A percentile compares a stretch with the other conserved stretches of the same genome.
phyloP scores from a whole-genome alignment of 306 rosid genomes.

The Ochetophila trinervis region DNA sequence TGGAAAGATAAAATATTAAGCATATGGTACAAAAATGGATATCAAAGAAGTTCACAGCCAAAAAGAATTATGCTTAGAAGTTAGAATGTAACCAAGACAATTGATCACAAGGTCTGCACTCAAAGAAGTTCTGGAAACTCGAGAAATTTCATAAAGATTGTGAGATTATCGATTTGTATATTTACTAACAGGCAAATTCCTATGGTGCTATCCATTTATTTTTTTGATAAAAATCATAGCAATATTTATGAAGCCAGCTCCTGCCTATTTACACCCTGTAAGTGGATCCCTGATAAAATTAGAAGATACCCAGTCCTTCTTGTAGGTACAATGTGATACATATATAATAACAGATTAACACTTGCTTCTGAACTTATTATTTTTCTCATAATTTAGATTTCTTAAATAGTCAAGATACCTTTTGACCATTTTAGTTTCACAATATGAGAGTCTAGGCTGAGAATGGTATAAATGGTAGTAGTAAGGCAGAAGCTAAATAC shows the following conservation, averaged over 20 bases:
- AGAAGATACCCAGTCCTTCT: no score
- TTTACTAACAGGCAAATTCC: neutral
- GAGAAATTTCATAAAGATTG: neutral
- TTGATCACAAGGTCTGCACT: neutral
- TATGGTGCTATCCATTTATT: neutral
- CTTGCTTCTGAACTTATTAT: no score
- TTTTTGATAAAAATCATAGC: neutral
- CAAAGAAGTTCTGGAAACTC: neutral
- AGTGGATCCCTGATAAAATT: no score
- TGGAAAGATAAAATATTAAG: conserved; percentile 17
- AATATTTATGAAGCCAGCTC: neutral
- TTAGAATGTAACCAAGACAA: neutral
- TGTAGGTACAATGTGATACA: no score
- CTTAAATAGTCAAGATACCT: no score
- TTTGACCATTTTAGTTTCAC: no score
- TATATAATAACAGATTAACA: no score
- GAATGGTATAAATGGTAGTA: no score
- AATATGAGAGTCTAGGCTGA: no score
- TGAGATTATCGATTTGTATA: neutral
- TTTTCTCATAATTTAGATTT: no score
- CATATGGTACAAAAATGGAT: neutral
- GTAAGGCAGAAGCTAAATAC: no score
- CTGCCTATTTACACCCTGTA: neutral
- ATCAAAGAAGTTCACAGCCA: neutral
- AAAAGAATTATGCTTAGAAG: neutral